These are phyloP conservation scores for Leptographium wingfieldii DNA, from an alignment of 2,329 filamentous ascomycete species.

Conservation along the genomic window DNA sequence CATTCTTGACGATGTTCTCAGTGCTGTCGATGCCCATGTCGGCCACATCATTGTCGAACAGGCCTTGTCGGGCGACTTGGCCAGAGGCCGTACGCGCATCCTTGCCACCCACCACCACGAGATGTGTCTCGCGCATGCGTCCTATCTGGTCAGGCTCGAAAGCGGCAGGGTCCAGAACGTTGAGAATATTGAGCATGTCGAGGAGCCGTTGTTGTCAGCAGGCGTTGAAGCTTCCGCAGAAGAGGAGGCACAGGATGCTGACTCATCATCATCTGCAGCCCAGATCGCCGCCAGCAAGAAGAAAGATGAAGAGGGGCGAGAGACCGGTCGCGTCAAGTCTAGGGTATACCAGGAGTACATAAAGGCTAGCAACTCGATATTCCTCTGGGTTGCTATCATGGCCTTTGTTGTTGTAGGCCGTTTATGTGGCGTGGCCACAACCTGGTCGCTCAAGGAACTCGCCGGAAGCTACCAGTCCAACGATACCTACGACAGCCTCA, in stretches of 20 bases:
- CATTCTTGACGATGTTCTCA: constrained; percentile 36
- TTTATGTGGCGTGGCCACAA: constrained; percentile 16
- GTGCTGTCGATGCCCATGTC: constrained; percentile 33
- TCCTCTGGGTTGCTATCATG: constrained; percentile 17
- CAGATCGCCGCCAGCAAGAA: constrained; percentile 4
- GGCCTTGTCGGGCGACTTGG: constrained; percentile 38
- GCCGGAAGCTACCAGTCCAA: constrained; percentile 15
- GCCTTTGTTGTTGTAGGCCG: constrained; percentile 15
- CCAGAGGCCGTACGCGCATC: constrained; percentile 44
- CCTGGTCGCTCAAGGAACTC: constrained; percentile 23
- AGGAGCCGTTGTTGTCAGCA: neutral
- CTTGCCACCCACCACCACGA: constrained; percentile 43
- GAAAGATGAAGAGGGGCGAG: constrained; percentile 18
- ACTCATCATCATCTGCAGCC: neutral
- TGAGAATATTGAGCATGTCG: constrained; percentile 11
- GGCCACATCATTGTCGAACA: constrained; percentile 35
- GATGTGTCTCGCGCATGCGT: constrained; percentile 18
- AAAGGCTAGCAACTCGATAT: constrained; percentile 16
- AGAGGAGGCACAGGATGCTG: neutral
- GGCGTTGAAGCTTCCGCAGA: neutral
- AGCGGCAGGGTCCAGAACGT: constrained; percentile 16
- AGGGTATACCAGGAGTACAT: constrained; percentile 22
- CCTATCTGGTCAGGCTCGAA: constrained; percentile 18
- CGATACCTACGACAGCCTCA: constrained; percentile 2
- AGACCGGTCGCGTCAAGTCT: constrained; percentile 21